phyloP scores from a whole-genome alignment of 1,284 basidiomycete genomes.

The Marasmius tenuissimus region DNA sequence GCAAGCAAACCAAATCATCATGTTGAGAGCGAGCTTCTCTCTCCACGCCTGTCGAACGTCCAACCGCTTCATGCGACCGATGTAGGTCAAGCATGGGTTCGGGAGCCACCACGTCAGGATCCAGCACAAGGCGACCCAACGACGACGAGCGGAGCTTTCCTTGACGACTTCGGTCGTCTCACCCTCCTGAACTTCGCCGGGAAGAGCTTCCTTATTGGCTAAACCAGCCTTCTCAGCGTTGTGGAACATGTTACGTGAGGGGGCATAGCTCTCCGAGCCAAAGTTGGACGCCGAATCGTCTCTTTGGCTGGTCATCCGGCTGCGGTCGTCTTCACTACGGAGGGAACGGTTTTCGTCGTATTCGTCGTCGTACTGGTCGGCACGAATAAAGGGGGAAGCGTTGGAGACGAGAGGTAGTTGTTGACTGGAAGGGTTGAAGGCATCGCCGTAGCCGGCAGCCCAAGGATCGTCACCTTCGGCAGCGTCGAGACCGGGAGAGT shows the following conservation, averaged over 20 bases:
- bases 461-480: constrained; percentile 39
- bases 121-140: constrained; percentile 91
- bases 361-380: constrained; percentile 70
- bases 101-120: constrained; percentile 93
- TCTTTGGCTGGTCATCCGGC: constrained; percentile 69
- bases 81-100: constrained; percentile 63
- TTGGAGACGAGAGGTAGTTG: constrained; percentile 76
- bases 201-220: constrained; percentile 77
- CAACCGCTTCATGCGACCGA: constrained; percentile 90
- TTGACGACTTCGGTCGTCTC: constrained; percentile 88
- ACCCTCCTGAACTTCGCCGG: constrained; percentile 78
- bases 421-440: constrained; percentile 56
- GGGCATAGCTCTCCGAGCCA: constrained; percentile 89
- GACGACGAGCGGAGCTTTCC: constrained; percentile 75
- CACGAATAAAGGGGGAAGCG: constrained; percentile 75
- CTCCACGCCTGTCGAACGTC: constrained; percentile 97
- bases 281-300: constrained; percentile 80
- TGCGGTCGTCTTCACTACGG: constrained; percentile 72
- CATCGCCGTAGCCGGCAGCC: constrained; percentile 48
- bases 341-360: constrained; percentile 79
- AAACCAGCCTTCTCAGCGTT: constrained; percentile 73
- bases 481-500: constrained; percentile 44
- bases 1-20: constrained; percentile 96
- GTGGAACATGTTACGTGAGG: constrained; percentile 94
- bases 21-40: constrained; percentile 94